phyloP scores from a whole-genome alignment of 345 rosid genomes.

The Odontarrhena argentea region DNA sequence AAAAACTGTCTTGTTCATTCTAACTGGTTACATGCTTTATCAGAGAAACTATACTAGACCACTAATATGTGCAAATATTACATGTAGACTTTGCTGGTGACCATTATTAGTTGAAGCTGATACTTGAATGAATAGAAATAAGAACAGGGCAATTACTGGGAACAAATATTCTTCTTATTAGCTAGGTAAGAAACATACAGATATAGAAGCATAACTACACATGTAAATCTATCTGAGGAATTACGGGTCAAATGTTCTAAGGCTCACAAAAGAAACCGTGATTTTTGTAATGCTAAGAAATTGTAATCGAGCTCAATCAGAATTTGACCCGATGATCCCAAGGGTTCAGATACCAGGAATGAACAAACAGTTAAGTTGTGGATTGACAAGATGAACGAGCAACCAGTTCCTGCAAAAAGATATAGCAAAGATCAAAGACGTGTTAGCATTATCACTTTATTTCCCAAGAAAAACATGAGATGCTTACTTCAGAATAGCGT shows the following conservation, averaged over 20 bases:
- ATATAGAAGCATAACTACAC: conserved; percentile 30
- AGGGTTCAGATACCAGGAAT: conserved; percentile 17
- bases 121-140: neutral
- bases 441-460: conserved; percentile 3
- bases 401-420: conserved; percentile 64
- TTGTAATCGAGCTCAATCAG: conserved; percentile 14
- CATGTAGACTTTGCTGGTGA: conserved; percentile 7
- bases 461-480: conserved; percentile 11
- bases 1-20: conserved; percentile 25
- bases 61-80: conserved; percentile 12
- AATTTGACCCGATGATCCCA: conserved; percentile 14
- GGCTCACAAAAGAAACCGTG: conserved; percentile 20
- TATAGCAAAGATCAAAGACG: neutral
- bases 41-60: conserved; percentile 14
- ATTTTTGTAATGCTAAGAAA: neutral
- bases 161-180: conserved; percentile 31
- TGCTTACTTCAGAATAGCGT: conserved; percentile 85
- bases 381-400: conserved; percentile 54
- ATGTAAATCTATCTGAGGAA: conserved; percentile 27
- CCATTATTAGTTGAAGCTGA: too few relatives aligned
- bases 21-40: neutral
- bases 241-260: conserved; percentile 18
- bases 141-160: conserved; percentile 22
- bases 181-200: conserved; percentile 23
- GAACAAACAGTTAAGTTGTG: conserved; percentile 38